phyloP scores from a whole-genome alignment of 768 basidiomycete species.

The Pholiota molesta region DNA sequence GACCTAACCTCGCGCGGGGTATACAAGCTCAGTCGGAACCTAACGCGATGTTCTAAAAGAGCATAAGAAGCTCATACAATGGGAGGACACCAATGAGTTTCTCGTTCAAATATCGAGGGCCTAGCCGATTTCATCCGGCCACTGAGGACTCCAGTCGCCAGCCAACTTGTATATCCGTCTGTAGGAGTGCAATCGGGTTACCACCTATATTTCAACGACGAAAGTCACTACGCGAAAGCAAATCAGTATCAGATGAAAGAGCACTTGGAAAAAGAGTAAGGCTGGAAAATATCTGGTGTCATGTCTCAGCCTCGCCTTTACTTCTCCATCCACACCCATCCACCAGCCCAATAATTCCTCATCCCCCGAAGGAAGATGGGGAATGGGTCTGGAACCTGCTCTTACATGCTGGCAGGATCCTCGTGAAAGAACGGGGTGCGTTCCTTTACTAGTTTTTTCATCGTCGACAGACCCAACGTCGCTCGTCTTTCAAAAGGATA shows the following conservation, averaged over 20 bases:
- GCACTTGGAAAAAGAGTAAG: not conserved
- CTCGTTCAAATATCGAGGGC: too few relatives aligned
- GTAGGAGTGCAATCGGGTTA: too few relatives aligned
- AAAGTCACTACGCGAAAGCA: not conserved
- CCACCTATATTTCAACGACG: not conserved
- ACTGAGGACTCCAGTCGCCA: too few relatives aligned
- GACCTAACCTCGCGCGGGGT: too few relatives aligned
- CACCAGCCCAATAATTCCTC: constrained; percentile 30
- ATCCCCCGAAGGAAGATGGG: constrained; percentile 18
- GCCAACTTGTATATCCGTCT: too few relatives aligned
- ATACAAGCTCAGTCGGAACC: too few relatives aligned
- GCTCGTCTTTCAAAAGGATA: not conserved
- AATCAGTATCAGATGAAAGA: not conserved
- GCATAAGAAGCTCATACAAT: too few relatives aligned
- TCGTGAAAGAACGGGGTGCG: constrained; percentile 56
- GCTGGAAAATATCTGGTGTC: constrained; percentile 4
- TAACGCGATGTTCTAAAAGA: too few relatives aligned
- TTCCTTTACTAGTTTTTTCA: constrained; percentile 90
- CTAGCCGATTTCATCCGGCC: too few relatives aligned
- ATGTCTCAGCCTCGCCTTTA: constrained; percentile 90
- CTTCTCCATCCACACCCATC: constrained; percentile 75
- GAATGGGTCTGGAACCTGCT: constrained; percentile 34
- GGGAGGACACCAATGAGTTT: too few relatives aligned
- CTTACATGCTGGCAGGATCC: constrained; percentile 23
- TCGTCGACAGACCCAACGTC: constrained; percentile 51